Evolutionary conservation across 2,329 filamentous ascomycete species (phyloP).

Genomic region (Fusarium mundagurra): DNA sequence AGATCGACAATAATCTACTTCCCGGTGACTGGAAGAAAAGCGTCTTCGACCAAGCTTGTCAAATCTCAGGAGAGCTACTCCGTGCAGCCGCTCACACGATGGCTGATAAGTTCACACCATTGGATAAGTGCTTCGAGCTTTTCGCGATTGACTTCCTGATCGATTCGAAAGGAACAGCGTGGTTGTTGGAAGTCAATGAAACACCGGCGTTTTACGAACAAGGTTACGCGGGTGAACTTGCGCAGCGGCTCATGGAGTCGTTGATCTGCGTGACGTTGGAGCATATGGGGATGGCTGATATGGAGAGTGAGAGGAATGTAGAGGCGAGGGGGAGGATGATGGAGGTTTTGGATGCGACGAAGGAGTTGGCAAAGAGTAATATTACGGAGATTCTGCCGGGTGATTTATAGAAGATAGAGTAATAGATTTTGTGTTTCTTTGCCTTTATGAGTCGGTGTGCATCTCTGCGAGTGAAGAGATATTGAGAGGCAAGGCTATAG

Average conservation of each 20-base stretch:
- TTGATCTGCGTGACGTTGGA: conserved; percentile 48
- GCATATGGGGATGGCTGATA: conserved; percentile 42
- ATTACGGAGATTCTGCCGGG: conserved; percentile 37
- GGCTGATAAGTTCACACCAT: conserved; percentile 51
- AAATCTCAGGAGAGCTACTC: conserved; percentile 48
- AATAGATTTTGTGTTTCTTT: fast-evolving
- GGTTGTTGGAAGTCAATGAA: conserved; percentile 52
- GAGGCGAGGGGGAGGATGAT: conserved; percentile 18
- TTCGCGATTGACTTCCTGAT: conserved; percentile 51
- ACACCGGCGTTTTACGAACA: conserved; percentile 52
- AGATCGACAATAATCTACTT: conserved; percentile 42
- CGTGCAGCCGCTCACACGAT: conserved; percentile 49
- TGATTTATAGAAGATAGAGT: neutral
- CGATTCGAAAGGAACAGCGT: conserved; percentile 45
- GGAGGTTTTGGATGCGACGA: conserved; percentile 33
- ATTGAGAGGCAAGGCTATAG: neutral
- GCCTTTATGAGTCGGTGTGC: fast-evolving
- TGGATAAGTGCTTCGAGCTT: conserved; percentile 52
- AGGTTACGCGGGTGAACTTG: conserved; percentile 47
- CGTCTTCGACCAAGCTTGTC: conserved; percentile 50
- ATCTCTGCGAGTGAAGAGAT: neutral
- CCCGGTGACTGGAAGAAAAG: conserved; percentile 46
- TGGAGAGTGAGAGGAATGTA: neutral
- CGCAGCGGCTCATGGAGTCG: conserved; percentile 50
- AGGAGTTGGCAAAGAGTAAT: conserved; percentile 35